Conservation (phyloP, 2,329 filamentous ascomycete species). For the Cytospora leucostoma region DNA sequence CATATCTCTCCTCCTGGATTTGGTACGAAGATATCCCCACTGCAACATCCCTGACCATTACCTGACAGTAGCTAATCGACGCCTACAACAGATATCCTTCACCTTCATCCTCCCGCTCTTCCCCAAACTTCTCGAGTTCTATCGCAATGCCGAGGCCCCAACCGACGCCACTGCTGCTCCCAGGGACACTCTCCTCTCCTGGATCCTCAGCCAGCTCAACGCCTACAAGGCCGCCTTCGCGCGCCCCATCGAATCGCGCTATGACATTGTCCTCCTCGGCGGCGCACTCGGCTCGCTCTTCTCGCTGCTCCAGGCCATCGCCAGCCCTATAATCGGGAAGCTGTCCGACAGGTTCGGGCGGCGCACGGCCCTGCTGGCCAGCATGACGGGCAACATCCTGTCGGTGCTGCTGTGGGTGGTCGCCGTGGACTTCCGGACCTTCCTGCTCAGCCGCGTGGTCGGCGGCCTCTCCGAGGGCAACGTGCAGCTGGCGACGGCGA, state of each 20-base stretch:
- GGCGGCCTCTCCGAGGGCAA: constrained; percentile 96
- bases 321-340: constrained; percentile 85
- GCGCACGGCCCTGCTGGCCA: constrained; percentile 81
- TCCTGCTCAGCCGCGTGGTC: constrained; percentile 88
- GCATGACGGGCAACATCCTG: constrained; percentile 90
- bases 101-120: constrained; percentile 98
- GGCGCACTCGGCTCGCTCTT: constrained; percentile 93
- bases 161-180: constrained; percentile 45
- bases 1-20: constrained; percentile 82
- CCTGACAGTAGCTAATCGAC: constrained; percentile 22
- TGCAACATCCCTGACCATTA: constrained; percentile 21
- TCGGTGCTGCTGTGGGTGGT: constrained; percentile 93
- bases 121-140: constrained; percentile 93
- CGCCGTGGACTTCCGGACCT: constrained; percentile 92
- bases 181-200: constrained; percentile 68
- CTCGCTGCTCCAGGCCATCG: constrained; percentile 84
- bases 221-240: constrained; percentile 93
- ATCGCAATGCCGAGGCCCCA: constrained; percentile 77
- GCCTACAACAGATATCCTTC: constrained; percentile 76
- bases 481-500: constrained; percentile 92
- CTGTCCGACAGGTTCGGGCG: constrained; percentile 89
- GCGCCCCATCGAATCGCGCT: constrained; percentile 89
- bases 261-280: constrained; percentile 94
- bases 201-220: constrained; percentile 81
- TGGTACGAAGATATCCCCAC: constrained; percentile 61